Base-by-base conservation (phyloP, 176 grass and related monocot species). In the Oryza meridionalis region DNA sequence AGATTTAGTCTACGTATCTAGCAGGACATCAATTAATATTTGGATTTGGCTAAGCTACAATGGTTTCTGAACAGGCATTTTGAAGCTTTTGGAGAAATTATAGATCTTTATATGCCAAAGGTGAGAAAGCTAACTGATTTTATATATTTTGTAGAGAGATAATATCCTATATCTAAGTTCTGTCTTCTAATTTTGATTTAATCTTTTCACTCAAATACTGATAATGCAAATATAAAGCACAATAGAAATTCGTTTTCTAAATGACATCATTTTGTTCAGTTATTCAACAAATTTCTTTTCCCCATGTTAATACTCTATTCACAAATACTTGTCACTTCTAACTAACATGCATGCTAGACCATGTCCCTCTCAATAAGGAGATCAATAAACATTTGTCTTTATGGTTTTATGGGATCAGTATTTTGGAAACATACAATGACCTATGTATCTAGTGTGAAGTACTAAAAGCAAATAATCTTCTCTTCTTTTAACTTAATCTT, bases 61-160 rank as follows among this genome's bases (percentile, higher is more conserved):
- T 35, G 37, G 24, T 77, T 8, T 73, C 40, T 80, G 73, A 81
- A 88, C 93, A 95, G 93, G 75, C 90, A 95, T 86, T 95, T 95
- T 90, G 85, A 95, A 81, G 47, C 66, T 81, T 95, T 84, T 84
- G 93, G 93, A 86, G 90, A 92, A 72, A 92, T 92, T 71, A 92
- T 80, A 61, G 93, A 95, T 72, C 84, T 95, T 65, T 95, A 92
- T 81, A 92, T 95, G 93, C 93, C 93, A 77, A 95, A 95, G 90
- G 93, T 95, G 51, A 95, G 84, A 33, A 58, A 70, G 6, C 59
- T 45, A 72, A 66, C 47, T 75, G 29, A 63, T 63, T 73, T 49
- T 40, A 40, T 67, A 53, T 13, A 68, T 19, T 44, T 31, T 11
- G 14, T 59, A 62, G 33, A 24, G 6, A 75, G 65, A 40, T 63